Base-by-base conservation (phyloP, 306 rosid genomes). In the Prunus mongolica region DNA sequence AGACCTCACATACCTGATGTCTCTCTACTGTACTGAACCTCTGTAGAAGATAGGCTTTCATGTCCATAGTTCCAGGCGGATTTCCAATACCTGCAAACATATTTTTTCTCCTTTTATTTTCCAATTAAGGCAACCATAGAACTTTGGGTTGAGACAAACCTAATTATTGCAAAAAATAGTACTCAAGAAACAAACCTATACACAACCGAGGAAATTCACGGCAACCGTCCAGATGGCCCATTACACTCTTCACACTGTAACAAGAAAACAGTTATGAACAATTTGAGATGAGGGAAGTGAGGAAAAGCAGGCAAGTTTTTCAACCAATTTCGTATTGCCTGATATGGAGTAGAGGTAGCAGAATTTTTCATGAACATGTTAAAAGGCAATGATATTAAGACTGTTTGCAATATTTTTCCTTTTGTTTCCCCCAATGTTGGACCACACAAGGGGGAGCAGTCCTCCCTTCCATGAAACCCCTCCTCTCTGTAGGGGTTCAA, bases 41-140 rank as follows among this genome's bases (percentile, higher is more conserved):
- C 72, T 90, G 96, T 49, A 92, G 90, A 79, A 95, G 92, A 85
- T 22, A 92, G 41, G 97, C 97, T 88, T 85, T 85, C 84, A 86
- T 65, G 81, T 95, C 98, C 98, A 92, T 92, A 52, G 85, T 75
- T 41, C 96, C 97, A 62, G 91, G 97, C 69, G 97, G 92, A 73
- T 90, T 95, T 78, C 97, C 93, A 55, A 95, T 91, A 76, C 98
- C 98, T 94, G 86, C 67, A 75, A 24, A 58, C 19, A 12, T 49
- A 15, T 30, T 56, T 14, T 25, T 28, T 47, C 47, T 22, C 15
- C 18, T 62, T 80, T 73, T 79, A 66, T 13, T 57, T 56, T 27
- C 45, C n/a, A 28, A 4, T 32, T 5, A 55, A 12, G 44, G 41
- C 19, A 30, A 72, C 38, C 14, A 76, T 65, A 34, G 12, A 57